Base-by-base conservation (phyloP, 768 basidiomycete species). In the Cyathus striatus region DNA sequence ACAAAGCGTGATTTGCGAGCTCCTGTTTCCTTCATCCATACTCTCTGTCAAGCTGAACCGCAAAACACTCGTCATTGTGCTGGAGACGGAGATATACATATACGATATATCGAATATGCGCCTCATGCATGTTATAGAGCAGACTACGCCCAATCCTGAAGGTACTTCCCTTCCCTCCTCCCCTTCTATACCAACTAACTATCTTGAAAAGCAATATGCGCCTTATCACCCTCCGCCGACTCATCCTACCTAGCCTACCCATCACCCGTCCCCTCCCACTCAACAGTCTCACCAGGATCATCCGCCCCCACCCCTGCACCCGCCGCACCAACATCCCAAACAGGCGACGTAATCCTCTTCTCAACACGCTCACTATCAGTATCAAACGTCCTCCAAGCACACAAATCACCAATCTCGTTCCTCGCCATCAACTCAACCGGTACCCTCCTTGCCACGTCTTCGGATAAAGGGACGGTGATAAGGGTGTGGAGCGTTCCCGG, bases 51-150 rank as follows among this genome's bases (percentile, higher is more conserved):
- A 96, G 69, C 76, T 99, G 55, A 99, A 99, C 66, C 81, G 96
- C 42, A 95, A 96, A 65, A 88, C 92, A 0, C 79, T 99, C 36
- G 90, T 97, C 23, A 93, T 99, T 53, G 87, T 98, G 5, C 78
- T 99, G 38, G 96, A 97, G 60, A 79, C 79, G n/a, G 94, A 97
- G 63, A 97, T 99, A 36, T 99, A 99, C 69, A 92, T 97, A 39
- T 98, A 98, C 58, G 96, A 99, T 60, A 98, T 98, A 55, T 90
- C 86, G 38, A 99, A 97, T 52, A 98, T 99, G 96, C 85, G 93
- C 44, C 76, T 99, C 21, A 66, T 96, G 27, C 95, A 98, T 62
- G 95, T 97, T 30, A 94, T 98, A 35, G 96, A 99, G 69, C n/a
- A n/a, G n/a, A 98, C 96, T 0, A 85, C 89, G 6, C 81, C 90